Evolutionary conservation across 2,329 filamentous ascomycete genomes (phyloP), one percentile per base, ranked within the genome.

Genomic region (Neonectria coccinea): DNA sequence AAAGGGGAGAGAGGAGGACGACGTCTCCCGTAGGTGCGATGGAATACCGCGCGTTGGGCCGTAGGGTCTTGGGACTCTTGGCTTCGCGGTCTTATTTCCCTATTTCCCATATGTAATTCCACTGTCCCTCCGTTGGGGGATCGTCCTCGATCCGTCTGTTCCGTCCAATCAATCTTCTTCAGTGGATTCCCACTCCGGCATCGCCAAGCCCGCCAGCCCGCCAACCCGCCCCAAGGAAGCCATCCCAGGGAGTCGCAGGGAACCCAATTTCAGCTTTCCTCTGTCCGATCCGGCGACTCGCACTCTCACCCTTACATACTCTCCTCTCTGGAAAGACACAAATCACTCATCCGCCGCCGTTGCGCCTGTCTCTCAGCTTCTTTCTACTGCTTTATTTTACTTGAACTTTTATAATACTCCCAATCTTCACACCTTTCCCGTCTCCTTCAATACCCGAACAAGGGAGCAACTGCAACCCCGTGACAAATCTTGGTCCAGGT

Each of bases 191-290:
- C 48, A 10, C 18, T 44, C 48, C 33, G 47, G 45, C 36, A 25
- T 59, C 50, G 60, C 60, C 60, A 63, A 63, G 60, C 27, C 55
- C 42, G 50, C 31, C 52, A 33, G 9, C 50, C 57, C 47, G 58
- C 54, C 25, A 25, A 25, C 25, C 25, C 5, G 25, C 25, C 60
- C 39, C 39, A 42, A 42, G 39, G 39, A 42, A 39, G 36, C 57
- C 47, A 63, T 59, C 60, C 39, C 39, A 42, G 39, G 39, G 10
- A 42, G 39, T 42, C n/a, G 39, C 56, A 58, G 47, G 58, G 61
- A 59, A 59, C 56, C 59, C 54, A 58, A 62, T 65, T 59, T 62
- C 63, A 59, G 59, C 50, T 59, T 39, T 50, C 59, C 27, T 53
- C 53, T 14, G 31, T 36, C 42, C 50, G 31, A 50, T 62, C 58